A percentile compares a stretch with the other conserved stretches of the same genome.
Evolutionary conservation across 331 rosid species (phyloP).

Genomic region (Pyrus hybrid): DNA sequence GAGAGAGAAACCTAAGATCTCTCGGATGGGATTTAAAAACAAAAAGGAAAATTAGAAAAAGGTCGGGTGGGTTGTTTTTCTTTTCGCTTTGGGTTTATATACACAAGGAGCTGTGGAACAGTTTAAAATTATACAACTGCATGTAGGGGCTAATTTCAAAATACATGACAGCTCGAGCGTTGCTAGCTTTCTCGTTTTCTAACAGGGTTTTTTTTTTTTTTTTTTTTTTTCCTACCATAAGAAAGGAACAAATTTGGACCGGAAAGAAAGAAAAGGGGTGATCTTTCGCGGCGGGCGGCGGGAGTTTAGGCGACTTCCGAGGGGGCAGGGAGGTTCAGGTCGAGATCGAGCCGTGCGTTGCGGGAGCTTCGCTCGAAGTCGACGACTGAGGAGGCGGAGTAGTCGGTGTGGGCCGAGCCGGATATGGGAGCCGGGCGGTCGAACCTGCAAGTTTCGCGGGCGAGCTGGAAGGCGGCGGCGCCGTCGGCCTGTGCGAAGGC

Average conservation of each 20-base stretch:
- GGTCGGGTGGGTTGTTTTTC: not conserved
- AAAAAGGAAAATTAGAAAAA: not conserved
- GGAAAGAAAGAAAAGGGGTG: not conserved
- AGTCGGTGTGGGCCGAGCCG: constrained; percentile 28
- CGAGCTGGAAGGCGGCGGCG: constrained; percentile 17
- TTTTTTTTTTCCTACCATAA: not conserved
- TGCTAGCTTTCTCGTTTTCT: not conserved
- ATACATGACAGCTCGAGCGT: not conserved
- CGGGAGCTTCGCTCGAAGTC: constrained; percentile 27
- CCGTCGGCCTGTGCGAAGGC: constrained; percentile 36
- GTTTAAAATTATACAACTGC: not conserved
- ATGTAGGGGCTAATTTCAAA: constrained; percentile 1
- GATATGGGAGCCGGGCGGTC: not conserved
- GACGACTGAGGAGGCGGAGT: constrained; percentile 43
- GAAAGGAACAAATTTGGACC: not conserved
- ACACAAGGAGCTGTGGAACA: not conserved
- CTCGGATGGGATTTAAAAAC: not conserved
- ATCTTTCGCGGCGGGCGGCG: not conserved
- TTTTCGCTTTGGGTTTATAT: not conserved
- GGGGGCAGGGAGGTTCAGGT: constrained; percentile 60
- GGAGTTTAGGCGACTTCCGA: constrained; percentile 46
- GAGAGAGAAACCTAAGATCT: not conserved
- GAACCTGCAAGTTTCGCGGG: constrained; percentile 35
- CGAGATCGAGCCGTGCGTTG: constrained; percentile 42
- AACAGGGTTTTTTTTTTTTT: not conserved